phyloP scores from a whole-genome alignment of 805 yeast genomes.

The Spathaspora girioi region DNA sequence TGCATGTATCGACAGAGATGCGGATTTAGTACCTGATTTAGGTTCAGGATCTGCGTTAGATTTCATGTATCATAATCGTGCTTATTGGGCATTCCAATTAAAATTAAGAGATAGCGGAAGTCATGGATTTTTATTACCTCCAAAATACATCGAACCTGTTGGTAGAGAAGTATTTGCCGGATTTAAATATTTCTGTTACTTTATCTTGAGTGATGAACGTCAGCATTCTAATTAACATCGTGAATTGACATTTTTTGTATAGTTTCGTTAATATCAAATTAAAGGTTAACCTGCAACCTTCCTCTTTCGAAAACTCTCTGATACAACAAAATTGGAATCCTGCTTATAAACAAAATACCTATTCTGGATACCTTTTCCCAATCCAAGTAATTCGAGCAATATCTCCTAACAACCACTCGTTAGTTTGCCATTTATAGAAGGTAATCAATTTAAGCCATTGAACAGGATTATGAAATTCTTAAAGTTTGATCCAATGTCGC shows the following conservation, averaged over 20 bases:
- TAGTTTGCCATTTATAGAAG: too few species aligned
- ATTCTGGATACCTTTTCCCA: too few species aligned
- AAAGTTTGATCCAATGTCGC: background rate
- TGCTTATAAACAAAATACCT: too few species aligned
- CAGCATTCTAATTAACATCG: background rate
- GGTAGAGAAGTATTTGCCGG: constrained; percentile 73
- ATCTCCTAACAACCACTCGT: too few species aligned
- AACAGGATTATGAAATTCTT: too few species aligned
- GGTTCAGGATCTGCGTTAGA: constrained; percentile 82
- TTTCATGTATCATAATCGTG: constrained; percentile 78
- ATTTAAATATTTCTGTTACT: constrained; percentile 54
- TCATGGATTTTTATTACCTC: constrained; percentile 78
- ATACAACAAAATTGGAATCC: too few species aligned
- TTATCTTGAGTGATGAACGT: constrained; percentile 29
- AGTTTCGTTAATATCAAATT: background rate
- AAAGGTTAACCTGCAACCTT: background rate
- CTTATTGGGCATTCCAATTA: constrained; percentile 80
- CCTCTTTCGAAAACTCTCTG: too few species aligned
- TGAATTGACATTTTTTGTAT: background rate
- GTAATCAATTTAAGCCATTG: too few species aligned
- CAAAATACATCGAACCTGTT: constrained; percentile 66
- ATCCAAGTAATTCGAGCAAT: too few species aligned
- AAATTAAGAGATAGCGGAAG: constrained; percentile 79
- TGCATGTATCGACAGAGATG: constrained; percentile 77
- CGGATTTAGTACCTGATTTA: constrained; percentile 67